Evolutionary conservation across 2,329 filamentous ascomycete species (phyloP).

Genomic region (Didymella glomerata): DNA sequence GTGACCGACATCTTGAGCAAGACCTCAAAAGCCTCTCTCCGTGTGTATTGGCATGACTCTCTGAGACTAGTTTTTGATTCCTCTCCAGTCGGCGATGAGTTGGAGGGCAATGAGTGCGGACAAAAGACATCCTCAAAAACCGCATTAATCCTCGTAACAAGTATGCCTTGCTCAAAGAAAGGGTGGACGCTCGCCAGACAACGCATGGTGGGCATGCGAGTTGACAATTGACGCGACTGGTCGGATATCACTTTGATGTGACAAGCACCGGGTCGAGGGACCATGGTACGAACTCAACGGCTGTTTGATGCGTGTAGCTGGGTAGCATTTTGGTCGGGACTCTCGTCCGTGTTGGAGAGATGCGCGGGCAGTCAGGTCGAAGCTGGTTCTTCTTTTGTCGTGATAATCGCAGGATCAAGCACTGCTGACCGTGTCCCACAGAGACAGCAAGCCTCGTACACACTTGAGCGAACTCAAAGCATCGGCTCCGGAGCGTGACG

Average conservation of each 20-base stretch:
- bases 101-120: constrained; percentile 76
- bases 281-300: constrained; percentile 62
- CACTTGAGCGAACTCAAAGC: constrained; percentile 25
- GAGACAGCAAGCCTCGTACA: constrained; percentile 23
- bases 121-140: constrained; percentile 98
- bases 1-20: constrained; percentile 28
- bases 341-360: constrained; percentile 55
- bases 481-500: constrained; percentile 51
- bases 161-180: constrained; percentile 35
- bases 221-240: constrained; percentile 74
- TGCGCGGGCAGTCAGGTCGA: constrained; percentile 58
- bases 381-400: constrained; percentile 17
- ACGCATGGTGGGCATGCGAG: constrained; percentile 60
- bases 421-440: constrained; percentile 41
- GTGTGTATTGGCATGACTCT: constrained; percentile 82
- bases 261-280: constrained; percentile 56
- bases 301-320: constrained; percentile 45
- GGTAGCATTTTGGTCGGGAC: constrained; percentile 55
- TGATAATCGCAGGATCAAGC: constrained; percentile 30
- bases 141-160: constrained; percentile 63
- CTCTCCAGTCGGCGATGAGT: constrained; percentile 65
- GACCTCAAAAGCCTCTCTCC: constrained; percentile 65
- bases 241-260: constrained; percentile 60
- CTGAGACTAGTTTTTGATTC: constrained; percentile 95
- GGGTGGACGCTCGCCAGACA: constrained; percentile 66